These are phyloP conservation scores for Cornus controversa DNA, from an alignment of 148 eudicot genomes.

Conservation along the genomic window DNA sequence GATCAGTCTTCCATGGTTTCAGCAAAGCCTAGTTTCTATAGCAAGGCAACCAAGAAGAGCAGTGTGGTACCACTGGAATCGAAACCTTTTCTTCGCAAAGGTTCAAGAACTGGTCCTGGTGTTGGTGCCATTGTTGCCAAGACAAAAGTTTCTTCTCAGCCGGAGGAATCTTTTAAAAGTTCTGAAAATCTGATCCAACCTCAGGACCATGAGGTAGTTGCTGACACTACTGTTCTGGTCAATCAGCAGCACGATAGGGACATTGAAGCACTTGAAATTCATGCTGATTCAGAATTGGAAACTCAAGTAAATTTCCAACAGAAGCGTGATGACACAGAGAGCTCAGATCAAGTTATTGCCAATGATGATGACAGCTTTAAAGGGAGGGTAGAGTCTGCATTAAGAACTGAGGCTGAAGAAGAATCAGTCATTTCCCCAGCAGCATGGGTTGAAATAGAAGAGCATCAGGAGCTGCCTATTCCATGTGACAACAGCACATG, in stretches of 20 bases:
- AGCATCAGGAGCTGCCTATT: slow-evolving; percentile 40
- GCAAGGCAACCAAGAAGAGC: slow-evolving; percentile 83
- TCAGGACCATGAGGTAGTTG: slow-evolving; percentile 34
- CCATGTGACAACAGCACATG: slow-evolving; percentile 30
- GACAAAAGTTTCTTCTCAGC: slow-evolving; percentile 37
- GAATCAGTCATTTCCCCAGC: slow-evolving; percentile 70
- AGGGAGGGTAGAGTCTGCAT: slow-evolving; percentile 24
- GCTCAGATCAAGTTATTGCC: slow-evolving; percentile 22
- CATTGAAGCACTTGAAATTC: slow-evolving; percentile 24
- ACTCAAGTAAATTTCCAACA: slow-evolving; percentile 23
- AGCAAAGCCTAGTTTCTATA: slow-evolving; percentile 58
- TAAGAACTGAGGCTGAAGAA: slow-evolving; percentile 45
- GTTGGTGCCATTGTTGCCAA: slow-evolving; percentile 35
- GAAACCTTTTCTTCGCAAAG: slow-evolving; percentile 72
- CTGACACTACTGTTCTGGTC: slow-evolving; percentile 27
- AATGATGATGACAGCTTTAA: slow-evolving; percentile 29
- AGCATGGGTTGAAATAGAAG: slow-evolving; percentile 84
- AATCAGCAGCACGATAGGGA: slow-evolving; percentile 26
- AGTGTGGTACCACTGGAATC: slow-evolving; percentile 92
- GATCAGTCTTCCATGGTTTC: slow-evolving; percentile 41
- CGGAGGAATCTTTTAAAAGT: slow-evolving; percentile 36
- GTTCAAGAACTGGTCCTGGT: slow-evolving; percentile 45
- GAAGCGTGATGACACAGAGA: slow-evolving; percentile 23
- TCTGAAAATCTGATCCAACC: slow-evolving; percentile 29
- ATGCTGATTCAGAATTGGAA: slow-evolving; percentile 27